phyloP scores from a whole-genome alignment of 257 asterid species.

The Knoxia roxburghii region DNA sequence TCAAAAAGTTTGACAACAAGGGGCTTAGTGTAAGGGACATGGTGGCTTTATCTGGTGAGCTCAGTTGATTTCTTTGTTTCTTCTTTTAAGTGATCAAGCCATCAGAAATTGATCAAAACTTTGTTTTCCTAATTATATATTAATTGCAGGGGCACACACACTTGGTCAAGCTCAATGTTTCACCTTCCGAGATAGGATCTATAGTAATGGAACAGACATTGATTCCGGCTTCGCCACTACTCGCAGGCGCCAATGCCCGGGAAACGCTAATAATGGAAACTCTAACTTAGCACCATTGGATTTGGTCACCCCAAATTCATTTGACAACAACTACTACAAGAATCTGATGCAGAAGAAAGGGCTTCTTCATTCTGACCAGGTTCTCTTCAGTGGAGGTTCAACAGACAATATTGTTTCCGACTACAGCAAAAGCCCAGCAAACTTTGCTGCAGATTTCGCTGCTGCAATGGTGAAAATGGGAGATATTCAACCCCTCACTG shows the following conservation, averaged over 20 bases:
- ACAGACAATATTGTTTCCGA: conserved; percentile 16
- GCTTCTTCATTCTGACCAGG: conserved; percentile 29
- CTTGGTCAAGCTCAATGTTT: conserved; percentile 29
- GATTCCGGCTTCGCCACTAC: conserved; percentile 34
- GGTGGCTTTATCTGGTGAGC: conserved; percentile 29
- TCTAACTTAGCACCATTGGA: not conserved
- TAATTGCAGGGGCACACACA: conserved; percentile 33
- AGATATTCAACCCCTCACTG: conserved; percentile 23
- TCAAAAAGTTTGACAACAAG: not conserved
- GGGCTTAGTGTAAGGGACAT: conserved; percentile 17
- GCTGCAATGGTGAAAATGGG: conserved; percentile 28
- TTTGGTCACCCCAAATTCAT: not conserved
- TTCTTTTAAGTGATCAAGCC: too few relatives aligned
- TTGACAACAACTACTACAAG: conserved; percentile 8
- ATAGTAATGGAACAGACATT: conserved; percentile 27
- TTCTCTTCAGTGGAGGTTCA: conserved; percentile 25
- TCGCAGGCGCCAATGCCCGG: not conserved
- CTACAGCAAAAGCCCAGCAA: conserved; percentile 12
- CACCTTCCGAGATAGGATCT: conserved; percentile 19
- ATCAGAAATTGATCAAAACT: too few relatives aligned
- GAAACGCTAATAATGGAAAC: too few relatives aligned
- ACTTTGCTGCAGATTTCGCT: conserved; percentile 17
- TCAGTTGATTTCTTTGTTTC: too few relatives aligned
- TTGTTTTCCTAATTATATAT: too few relatives aligned
- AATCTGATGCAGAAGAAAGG: conserved; percentile 23